A percentile compares a stretch with the other conserved stretches of the same genome.
Evolutionary conservation across 805 yeast genomes (phyloP).

Genomic region (Candida vaughaniae): DNA sequence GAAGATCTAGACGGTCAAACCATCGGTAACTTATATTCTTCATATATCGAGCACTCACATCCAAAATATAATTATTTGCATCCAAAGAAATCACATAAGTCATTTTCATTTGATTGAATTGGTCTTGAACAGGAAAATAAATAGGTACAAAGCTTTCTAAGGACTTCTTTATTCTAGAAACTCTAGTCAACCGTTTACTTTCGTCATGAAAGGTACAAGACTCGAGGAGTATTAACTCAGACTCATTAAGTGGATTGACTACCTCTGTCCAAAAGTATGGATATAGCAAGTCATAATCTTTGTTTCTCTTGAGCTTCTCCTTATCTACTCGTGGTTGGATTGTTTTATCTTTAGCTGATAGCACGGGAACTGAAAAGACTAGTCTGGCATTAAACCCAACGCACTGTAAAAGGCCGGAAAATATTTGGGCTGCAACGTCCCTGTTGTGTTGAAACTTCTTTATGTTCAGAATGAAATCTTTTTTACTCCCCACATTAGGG

Average conservation of each 20-base stretch:
- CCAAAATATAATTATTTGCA: constrained; percentile 18
- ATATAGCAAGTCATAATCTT: constrained; percentile 31
- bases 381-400: constrained; percentile 30
- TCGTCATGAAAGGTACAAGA: constrained; percentile 29
- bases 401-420: constrained; percentile 26
- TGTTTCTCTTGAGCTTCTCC: constrained; percentile 19
- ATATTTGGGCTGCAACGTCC: constrained; percentile 33
- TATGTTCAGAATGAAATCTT: constrained; percentile 15
- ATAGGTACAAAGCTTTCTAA: constrained; percentile 12
- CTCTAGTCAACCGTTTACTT: constrained; percentile 20
- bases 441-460: constrained; percentile 28
- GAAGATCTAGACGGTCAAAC: constrained; percentile 25
- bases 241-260: constrained; percentile 26
- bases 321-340: constrained; percentile 25
- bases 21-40: constrained; percentile 27
- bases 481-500: constrained; percentile 8
- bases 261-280: constrained; percentile 40
- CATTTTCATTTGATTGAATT: constrained; percentile 30
- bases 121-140: constrained; percentile 21
- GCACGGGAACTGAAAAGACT: constrained; percentile 30
- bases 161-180: constrained; percentile 15
- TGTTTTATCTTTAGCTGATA: constrained; percentile 15
- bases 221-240: constrained; percentile 27
- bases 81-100: constrained; percentile 26
- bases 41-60: constrained; percentile 34